Evolutionary conservation across 2,329 filamentous ascomycete species (phyloP), one percentile per base, ranked within the genome.

Genomic region (Lizonia empirigonia): DNA sequence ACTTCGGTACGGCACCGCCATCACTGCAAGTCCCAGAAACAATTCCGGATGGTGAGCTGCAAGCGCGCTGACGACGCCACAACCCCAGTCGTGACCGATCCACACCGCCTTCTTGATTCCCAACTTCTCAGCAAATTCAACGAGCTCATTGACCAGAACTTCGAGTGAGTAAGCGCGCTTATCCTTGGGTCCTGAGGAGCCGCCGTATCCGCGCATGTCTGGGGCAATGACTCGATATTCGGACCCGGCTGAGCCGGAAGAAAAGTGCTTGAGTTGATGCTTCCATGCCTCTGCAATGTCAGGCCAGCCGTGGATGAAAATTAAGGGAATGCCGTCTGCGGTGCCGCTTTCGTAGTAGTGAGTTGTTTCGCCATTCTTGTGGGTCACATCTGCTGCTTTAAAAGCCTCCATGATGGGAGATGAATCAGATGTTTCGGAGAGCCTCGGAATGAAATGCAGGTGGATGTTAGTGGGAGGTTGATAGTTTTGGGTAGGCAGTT

Each of bases 71-170:
- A 67, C 59, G 3, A 72, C 56, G 9, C 65, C 69, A 15, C 63
- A 67, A 23, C 72, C 72, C 77, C 77, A 78, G 55, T 79, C 77
- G 50, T 80, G 78, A 10, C 70, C 77, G 26, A 79, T 64, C 77
- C 79, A 81, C n/a, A 82, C 60, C 1, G 77, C 78, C 7, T 70
- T 69, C 0, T 64, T 50, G 16, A 77, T 60, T 15, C 69, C 54
- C 45, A 76, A 44, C 56, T 76, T 33, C 62, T 71, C 67, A 51
- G 78, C 58, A 60, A 79, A 59, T 65, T 77, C 65, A 18, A 70
- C 53, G 59, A 75, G 59, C 59, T 65, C 44, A 48, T 45, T 50
- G 59, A 59, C 53, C 58, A 58, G 63, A 44, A 51, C 54, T 42
- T 72, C 61, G 24, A 72, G 54, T 9, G 64, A 55, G 56, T 74